Conservation (phyloP, 495 filamentous ascomycete genomes). For the Sabuloglossum arenarium region DNA sequence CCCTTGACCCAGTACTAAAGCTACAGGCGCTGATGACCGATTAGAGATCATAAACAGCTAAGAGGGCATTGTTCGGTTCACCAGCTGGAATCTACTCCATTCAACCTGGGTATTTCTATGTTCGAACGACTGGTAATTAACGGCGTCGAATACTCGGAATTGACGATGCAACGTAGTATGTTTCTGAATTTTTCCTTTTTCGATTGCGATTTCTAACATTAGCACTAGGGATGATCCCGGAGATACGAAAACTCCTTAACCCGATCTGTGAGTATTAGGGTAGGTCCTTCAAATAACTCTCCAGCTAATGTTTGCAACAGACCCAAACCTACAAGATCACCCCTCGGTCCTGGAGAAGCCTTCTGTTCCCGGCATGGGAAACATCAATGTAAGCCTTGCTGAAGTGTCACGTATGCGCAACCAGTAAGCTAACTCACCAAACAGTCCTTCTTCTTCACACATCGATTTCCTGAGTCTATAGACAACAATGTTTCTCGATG, state of each 20-base stretch:
- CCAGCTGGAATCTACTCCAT: slow-evolving; percentile 33
- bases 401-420: not conserved
- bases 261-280: slow-evolving; percentile 29
- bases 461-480: slow-evolving; percentile 41
- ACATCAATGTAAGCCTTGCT: slow-evolving; percentile 35
- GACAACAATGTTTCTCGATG: slow-evolving; percentile 47
- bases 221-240: slow-evolving; percentile 37
- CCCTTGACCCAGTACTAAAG: not conserved
- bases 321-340: slow-evolving; percentile 50
- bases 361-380: slow-evolving; percentile 61
- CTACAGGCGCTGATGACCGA: not conserved
- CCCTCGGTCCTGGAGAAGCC: slow-evolving; percentile 36
- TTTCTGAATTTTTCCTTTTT: not conserved
- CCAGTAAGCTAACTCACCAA: not conserved
- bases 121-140: slow-evolving; percentile 64
- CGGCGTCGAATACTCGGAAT: slow-evolving; percentile 35
- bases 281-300: not conserved
- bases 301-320: not conserved
- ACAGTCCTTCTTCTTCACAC: slow-evolving; percentile 28
- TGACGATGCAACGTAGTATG: slow-evolving; percentile 36
- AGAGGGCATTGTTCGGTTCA: slow-evolving; percentile 36
- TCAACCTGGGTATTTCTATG: slow-evolving; percentile 44
- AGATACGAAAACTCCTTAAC: slow-evolving; percentile 37
- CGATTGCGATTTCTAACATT: not conserved
- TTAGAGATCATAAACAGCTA: slow-evolving; percentile 50